A percentile compares a stretch with the other conserved stretches of the same genome.
phyloP scores from a whole-genome alignment of 768 basidiomycete genomes.

The Tylopilus cervinicoccineus region DNA sequence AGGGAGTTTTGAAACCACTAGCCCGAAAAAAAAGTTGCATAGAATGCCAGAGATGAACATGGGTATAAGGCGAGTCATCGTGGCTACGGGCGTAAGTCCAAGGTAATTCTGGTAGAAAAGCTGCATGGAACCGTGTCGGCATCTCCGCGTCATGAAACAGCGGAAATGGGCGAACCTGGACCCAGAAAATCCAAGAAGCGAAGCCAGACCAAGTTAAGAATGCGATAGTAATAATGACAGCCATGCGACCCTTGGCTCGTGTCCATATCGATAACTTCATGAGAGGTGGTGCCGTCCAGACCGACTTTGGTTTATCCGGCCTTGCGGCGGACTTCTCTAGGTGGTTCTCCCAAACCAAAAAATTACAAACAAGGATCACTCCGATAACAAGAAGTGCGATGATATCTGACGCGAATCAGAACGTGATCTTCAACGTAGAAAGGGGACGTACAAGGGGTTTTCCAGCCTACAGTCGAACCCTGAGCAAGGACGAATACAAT shows the following conservation, averaged over 20 bases:
- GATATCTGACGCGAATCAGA: slow-evolving; percentile 45
- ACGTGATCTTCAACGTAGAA: slow-evolving; percentile 6
- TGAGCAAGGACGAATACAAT: slow-evolving; percentile 72
- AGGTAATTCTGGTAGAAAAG: slow-evolving; percentile 70
- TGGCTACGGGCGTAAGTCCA: slow-evolving; percentile 47
- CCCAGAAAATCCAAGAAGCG: slow-evolving; percentile 52
- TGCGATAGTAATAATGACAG: slow-evolving; percentile 56
- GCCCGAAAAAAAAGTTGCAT: slow-evolving; percentile 64
- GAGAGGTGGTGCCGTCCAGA: slow-evolving; percentile 51
- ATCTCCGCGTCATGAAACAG: neutral
- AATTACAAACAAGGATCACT: slow-evolving; percentile 47
- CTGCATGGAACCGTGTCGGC: slow-evolving; percentile 29
- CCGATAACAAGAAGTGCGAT: slow-evolving; percentile 64
- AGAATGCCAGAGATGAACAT: slow-evolving; percentile 63
- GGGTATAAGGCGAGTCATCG: slow-evolving; percentile 65
- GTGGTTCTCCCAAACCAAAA: slow-evolving; percentile 62
- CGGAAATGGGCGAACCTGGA: slow-evolving; percentile 30
- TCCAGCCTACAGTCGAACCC: slow-evolving; percentile 63
- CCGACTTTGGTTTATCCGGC: slow-evolving; percentile 12
- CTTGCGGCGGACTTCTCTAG: slow-evolving; percentile 38
- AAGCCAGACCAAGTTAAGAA: slow-evolving; percentile 65
- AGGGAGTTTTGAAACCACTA: slow-evolving; percentile 51
- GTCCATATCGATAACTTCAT: slow-evolving; percentile 63
- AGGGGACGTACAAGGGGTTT: slow-evolving; percentile 43
- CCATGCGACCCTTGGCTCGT: slow-evolving; percentile 55